Percentiles rank a stretch among this genome's conserved stretches.
phyloP scores from a whole-genome alignment of 352 stramenopile species.

The Phytopythium cucurbitacearum region DNA sequence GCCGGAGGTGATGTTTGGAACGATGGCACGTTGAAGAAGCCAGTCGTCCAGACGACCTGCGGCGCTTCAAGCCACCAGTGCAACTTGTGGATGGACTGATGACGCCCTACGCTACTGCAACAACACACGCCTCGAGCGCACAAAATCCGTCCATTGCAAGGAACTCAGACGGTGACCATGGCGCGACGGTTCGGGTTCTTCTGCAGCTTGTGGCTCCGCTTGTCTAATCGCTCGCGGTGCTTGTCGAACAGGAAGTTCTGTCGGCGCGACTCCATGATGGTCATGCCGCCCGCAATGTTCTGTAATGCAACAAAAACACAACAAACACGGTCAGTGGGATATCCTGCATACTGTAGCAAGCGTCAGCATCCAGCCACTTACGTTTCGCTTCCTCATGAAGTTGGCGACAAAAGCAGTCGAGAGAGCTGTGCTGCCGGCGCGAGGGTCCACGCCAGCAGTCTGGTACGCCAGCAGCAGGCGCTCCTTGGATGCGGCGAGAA shows the following conservation, averaged over 20 bases:
- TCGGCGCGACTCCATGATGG: slow-evolving; percentile 56
- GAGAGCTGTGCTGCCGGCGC: slow-evolving; percentile 53
- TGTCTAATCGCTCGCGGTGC: slow-evolving; percentile 75
- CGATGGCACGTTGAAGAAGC: no score
- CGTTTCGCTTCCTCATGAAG: slow-evolving; percentile 75
- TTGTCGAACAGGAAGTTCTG: slow-evolving; percentile 78
- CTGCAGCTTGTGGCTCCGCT: slow-evolving; percentile 83
- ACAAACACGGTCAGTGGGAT: neutral
- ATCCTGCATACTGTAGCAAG: neutral
- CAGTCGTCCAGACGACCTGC: no score
- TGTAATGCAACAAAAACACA: slow-evolving; percentile 8
- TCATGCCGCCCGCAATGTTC: slow-evolving; percentile 77
- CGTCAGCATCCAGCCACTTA: slow-evolving; percentile 14
- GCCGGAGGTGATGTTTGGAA: no score
- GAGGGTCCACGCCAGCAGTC: slow-evolving; percentile 56
- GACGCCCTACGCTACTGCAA: no score
- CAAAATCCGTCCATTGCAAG: no score
- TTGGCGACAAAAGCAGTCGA: slow-evolving; percentile 78
- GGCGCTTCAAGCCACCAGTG: no score
- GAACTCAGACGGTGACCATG: slow-evolving; percentile 71
- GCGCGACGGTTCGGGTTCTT: slow-evolving; percentile 72
- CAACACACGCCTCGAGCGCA: no score
- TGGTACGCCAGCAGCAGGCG: slow-evolving; percentile 73
- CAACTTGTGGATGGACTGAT: no score
- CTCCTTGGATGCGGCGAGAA: slow-evolving; percentile 79